A percentile compares a stretch with the other conserved stretches of the same genome.
These are phyloP conservation scores for Boletellus ananas DNA, from an alignment of 768 basidiomycete genomes.

Conservation along the genomic window DNA sequence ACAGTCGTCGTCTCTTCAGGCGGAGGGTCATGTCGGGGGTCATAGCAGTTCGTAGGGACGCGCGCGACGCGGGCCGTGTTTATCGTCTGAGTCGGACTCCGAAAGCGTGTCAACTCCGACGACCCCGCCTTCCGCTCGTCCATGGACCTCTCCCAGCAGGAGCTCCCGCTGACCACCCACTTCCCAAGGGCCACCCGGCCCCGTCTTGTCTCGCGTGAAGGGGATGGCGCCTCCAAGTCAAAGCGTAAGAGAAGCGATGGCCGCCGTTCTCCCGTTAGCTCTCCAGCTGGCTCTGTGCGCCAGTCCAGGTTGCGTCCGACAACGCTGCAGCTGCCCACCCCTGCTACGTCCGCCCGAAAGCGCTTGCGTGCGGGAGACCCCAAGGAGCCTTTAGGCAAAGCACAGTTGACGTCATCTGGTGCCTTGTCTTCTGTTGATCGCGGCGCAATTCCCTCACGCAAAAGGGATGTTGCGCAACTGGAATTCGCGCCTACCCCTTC, in stretches of 20 bases:
- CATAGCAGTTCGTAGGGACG: conserved; percentile 8
- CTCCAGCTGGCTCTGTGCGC: neutral
- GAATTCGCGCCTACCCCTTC: conserved; percentile 1
- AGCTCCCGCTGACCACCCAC: conserved; percentile 30
- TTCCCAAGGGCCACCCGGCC: conserved; percentile 16
- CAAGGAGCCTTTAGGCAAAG: neutral
- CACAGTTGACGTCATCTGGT: neutral
- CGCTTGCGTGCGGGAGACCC: neutral
- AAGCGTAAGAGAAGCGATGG: conserved; percentile 20
- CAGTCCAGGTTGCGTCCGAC: conserved; percentile 3
- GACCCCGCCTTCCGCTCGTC: neutral
- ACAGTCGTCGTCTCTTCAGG: conserved; percentile 61
- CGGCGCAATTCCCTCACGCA: neutral
- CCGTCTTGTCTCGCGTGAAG: neutral
- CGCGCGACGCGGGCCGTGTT: conserved; percentile 18
- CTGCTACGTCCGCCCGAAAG: conserved; percentile 19
- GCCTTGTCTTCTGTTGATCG: neutral
- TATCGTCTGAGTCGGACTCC: conserved; percentile 20
- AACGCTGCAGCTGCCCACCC: conserved; percentile 23
- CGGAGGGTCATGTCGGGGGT: conserved; percentile 31
- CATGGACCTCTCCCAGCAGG: conserved; percentile 33
- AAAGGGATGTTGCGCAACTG: conserved; percentile 3
- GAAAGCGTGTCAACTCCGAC: conserved; percentile 42
- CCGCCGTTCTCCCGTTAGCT: neutral
- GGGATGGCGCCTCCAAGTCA: conserved; percentile 4